Base-by-base conservation (phyloP, 148 eudicot species). In the Chenopodium album region DNA sequence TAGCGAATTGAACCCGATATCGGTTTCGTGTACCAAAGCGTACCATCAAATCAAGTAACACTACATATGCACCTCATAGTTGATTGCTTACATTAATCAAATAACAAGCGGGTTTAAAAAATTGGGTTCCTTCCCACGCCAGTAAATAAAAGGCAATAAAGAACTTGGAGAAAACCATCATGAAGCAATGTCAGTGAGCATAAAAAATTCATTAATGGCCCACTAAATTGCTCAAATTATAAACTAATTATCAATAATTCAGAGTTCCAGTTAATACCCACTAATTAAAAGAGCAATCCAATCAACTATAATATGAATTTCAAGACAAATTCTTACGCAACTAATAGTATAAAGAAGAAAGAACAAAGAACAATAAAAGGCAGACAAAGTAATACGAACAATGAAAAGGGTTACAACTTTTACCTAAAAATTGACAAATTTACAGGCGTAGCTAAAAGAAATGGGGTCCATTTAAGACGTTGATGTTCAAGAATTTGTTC, bases 251-350 rank as follows among this genome's bases (percentile, higher is more conserved):
- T 7, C 77, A 73, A 50, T 62, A 73, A 56, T 80, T 22, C 48
- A 5, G 50, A 16, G 46, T 80, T 72, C 71, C 82, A 71, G 76
- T 60, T 41, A 80, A 71, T 44, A 76, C 79, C 79, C 79, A 76
- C 79, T 76, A 37, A 76, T 10, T 9, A 48, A 76, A 32, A 37
- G 26, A 19, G 16, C 56, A 31, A 56, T 64, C 78, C 11, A 10
- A 52, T 29, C 64, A 75, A 75, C n/a, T 75, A 75, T 32, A 37
- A 76, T 59, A 31, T 29, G 12, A 59, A 32, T 32, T 75, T 56
- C 46, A 75, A 72, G 78, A 31, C 16, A 56, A 54, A 76, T 56
- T 31, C 67, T 4, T 8, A 19, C n/a, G 37, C 72, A 71, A 54
- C 23, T 19, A 12, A 44, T 8, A 41, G 76, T 2, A 46, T 41